Conservation (phyloP, 2,329 filamentous ascomycete species). For the Blastomyces parvus region DNA sequence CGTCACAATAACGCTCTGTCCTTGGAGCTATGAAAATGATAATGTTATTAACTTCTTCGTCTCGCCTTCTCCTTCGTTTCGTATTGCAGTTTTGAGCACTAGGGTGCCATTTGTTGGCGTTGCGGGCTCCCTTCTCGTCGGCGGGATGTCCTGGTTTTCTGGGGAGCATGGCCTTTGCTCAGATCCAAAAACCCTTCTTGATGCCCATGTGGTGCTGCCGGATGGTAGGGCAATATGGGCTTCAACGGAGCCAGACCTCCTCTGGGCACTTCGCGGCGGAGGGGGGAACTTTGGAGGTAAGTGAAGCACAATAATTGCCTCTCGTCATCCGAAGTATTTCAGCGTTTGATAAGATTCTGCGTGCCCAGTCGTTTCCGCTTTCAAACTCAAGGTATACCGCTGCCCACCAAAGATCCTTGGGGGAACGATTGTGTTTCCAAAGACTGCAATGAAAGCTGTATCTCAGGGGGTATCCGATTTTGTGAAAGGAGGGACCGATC, state of each 20-base stretch:
- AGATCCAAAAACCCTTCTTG: conserved; percentile 35
- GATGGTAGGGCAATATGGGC: conserved; percentile 34
- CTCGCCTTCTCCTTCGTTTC: not conserved
- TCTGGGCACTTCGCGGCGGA: conserved; percentile 36
- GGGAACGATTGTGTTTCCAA: not conserved
- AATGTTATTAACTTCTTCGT: not conserved
- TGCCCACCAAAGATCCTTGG: not conserved
- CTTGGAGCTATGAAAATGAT: not conserved
- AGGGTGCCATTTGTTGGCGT: conserved; percentile 34
- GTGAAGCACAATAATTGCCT: not conserved
- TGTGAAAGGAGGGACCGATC: not conserved
- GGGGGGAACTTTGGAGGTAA: conserved; percentile 26
- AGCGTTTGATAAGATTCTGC: not conserved
- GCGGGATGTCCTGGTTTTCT: conserved; percentile 34
- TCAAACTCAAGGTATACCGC: not conserved
- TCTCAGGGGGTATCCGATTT: not conserved
- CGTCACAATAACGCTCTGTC: conserved; percentile 1
- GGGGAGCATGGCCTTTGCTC: conserved; percentile 31
- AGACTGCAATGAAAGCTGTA: not conserved
- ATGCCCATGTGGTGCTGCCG: conserved; percentile 31
- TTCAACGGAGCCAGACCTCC: conserved; percentile 30
- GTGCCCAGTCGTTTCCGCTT: not conserved
- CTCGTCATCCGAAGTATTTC: not conserved
- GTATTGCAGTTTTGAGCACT: conserved; percentile 24
- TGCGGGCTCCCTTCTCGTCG: conserved; percentile 29